phyloP scores from a whole-genome alignment of 345 rosid species.

The Arabidopsis suecica region DNA sequence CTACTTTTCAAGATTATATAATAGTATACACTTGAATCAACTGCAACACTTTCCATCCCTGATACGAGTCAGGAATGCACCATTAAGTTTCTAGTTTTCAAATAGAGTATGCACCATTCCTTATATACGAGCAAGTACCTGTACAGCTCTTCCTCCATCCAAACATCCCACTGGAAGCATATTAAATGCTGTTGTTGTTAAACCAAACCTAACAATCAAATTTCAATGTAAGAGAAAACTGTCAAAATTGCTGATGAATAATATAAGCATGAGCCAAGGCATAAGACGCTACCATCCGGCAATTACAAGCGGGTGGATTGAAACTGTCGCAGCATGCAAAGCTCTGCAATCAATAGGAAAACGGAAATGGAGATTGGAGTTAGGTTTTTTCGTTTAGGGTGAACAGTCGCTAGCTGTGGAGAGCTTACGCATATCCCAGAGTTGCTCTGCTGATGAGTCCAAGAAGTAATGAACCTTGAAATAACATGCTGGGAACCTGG shows the following conservation, averaged over 20 bases:
- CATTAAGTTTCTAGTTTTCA: background rate
- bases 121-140: constrained; percentile 53
- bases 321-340: constrained; percentile 84
- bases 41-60: background rate
- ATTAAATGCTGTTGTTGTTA: constrained; percentile 90
- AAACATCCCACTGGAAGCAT: constrained; percentile 96
- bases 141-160: constrained; percentile 97
- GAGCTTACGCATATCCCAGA: constrained; percentile 85
- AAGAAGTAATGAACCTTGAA: constrained; percentile 96
- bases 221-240: constrained; percentile 26
- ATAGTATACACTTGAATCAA: background rate
- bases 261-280: constrained; percentile 21
- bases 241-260: background rate
- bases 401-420: constrained; percentile 39
- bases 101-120: background rate
- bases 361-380: constrained; percentile 18
- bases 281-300: constrained; percentile 78
- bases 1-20: background rate
- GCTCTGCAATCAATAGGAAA: constrained; percentile 57
- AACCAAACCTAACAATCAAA: constrained; percentile 78
- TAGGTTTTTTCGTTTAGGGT: constrained; percentile 14
- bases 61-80: background rate
- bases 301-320: constrained; percentile 94
- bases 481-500: constrained; percentile 87
- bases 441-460: constrained; percentile 91